A percentile compares a stretch with the other conserved stretches of the same genome.
Conservation (phyloP, 2,329 filamentous ascomycete genomes). For the Fonsecaea pugnacius region DNA sequence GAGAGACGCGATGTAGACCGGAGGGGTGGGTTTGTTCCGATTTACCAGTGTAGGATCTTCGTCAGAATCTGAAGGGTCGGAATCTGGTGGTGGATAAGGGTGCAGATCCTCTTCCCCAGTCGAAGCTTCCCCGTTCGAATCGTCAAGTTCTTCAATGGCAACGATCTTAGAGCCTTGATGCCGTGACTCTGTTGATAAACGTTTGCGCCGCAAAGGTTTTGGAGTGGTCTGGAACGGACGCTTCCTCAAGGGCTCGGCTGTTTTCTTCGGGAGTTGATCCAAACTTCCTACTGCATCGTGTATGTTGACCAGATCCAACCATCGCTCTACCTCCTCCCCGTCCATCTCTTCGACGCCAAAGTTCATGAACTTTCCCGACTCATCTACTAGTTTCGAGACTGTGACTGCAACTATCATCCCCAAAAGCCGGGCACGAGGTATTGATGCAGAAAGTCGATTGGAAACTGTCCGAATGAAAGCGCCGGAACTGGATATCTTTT, state of each 20-base stretch:
- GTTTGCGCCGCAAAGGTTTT: constrained; percentile 11
- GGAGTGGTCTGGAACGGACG: constrained; percentile 6
- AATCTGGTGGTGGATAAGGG: constrained; percentile 82
- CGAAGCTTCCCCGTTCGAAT: constrained; percentile 50
- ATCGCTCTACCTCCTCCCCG: constrained; percentile 73
- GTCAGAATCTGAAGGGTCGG: constrained; percentile 87
- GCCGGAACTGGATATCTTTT: constrained; percentile 71
- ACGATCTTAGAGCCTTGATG: constrained; percentile 51
- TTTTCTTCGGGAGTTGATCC: constrained; percentile 28
- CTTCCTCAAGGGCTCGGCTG: constrained; percentile 31
- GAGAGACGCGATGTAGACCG: constrained; percentile 61
- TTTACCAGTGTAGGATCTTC: constrained; percentile 88
- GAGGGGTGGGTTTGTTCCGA: constrained; percentile 78
- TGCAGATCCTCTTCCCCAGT: constrained; percentile 58
- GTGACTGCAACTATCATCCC: constrained; percentile 87
- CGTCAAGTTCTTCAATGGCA: constrained; percentile 66
- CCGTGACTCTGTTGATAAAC: constrained; percentile 26
- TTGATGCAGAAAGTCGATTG: constrained; percentile 79
- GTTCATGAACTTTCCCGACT: constrained; percentile 71
- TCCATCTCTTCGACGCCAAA: constrained; percentile 83
- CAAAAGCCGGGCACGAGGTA: constrained; percentile 74
- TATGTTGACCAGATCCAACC: constrained; percentile 67
- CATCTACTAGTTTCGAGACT: constrained; percentile 67
- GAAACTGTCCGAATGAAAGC: constrained; percentile 79
- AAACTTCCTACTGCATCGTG: constrained; percentile 65